Evolutionary conservation across 345 rosid genomes (phyloP), one percentile per base, ranked within the genome.

Genomic region (Aquilaria yunnanensis): DNA sequence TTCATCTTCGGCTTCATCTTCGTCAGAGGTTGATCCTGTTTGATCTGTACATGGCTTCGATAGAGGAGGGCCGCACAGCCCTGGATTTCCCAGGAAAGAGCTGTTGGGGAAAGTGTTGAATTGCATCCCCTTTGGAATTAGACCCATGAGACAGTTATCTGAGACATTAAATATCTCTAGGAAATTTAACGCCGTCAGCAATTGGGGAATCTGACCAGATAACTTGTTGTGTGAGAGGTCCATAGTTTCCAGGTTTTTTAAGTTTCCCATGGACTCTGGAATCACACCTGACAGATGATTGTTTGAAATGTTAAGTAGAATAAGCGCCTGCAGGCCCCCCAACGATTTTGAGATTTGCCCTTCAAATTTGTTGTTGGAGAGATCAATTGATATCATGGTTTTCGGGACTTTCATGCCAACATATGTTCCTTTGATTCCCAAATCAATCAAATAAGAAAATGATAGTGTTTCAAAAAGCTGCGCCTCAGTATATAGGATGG

Each of bases 291-390:
- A 45, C 3, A 68, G 49, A 10, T 7, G 37, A 33, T 72, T 76
- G 9, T 60, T 60, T 43, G 80, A 73, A 34, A 77, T 59, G 47
- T n/a, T n/a, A n/a, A n/a, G n/a, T n/a, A n/a, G n/a, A n/a, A n/a
- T n/a, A n/a, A n/a, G n/a, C n/a, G n/a, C n/a, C n/a, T n/a, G n/a
- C n/a, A n/a, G n/a, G n/a, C n/a, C n/a, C n/a, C n/a, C n/a, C n/a
- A n/a, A n/a, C n/a, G n/a, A n/a, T n/a, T n/a, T n/a, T n/a, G n/a
- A n/a, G n/a, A n/a, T n/a, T n/a, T n/a, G n/a, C n/a, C n/a, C n/a
- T n/a, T n/a, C n/a, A n/a, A n/a, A n/a, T n/a, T n/a, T n/a, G n/a
- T n/a, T n/a, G n/a, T n/a, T n/a, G n/a, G n/a, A n/a, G n/a, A n/a
- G n/a, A n/a, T n/a, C n/a, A n/a, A n/a, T n/a, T n/a, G n/a, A n/a